Evolutionary conservation across 331 rosid genomes (phyloP), one percentile per base, ranked within the genome.

Genomic region (Spiraea crenata): DNA sequence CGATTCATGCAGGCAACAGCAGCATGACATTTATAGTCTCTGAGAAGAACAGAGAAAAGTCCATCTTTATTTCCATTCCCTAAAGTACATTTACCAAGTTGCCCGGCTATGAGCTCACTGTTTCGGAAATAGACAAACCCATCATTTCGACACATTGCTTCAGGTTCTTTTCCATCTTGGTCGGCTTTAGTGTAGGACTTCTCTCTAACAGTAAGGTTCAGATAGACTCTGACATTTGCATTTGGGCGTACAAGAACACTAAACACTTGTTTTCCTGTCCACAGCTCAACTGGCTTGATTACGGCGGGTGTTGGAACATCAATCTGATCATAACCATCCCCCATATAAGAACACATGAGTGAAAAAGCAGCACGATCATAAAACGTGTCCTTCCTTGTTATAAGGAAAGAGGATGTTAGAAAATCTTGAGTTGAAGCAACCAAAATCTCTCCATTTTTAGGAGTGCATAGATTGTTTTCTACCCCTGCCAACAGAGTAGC

Each of bases 371-470:
- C 86, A 74, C 98, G 98, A 77, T 93, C 98, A 79, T 93, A 93
- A 83, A 93, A 93, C 7, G 89, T 90, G 80, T 93, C 98, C 82
- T 93, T 90, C 77, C 97, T 82, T 58, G 98, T 88, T 67, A 93
- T 85, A 80, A 93, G 91, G 74, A 85, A 93, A 16, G 98, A 93
- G 56, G 98, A 88, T n/a, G 98, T 93, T 70, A 93, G 82, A 76
- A 93, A 93, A 83, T 93, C 98, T 83, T 93, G 98, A 31, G 97
- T 93, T 25, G 98, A 93, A 77, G 98, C 98, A 83, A 93, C 97
- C 79, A 93, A 74, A 78, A 93, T 90, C 78, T 93, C 98, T 59
- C 98, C 98, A 81, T 93, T 93, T 82, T 93, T 93, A 5, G 98
- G 98, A 16, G 98, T 93, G 87, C 98, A 93, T 67, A 93, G 81